phyloP scores from a whole-genome alignment of 2,329 filamentous ascomycete genomes.

The Albifimbria verrucaria region DNA sequence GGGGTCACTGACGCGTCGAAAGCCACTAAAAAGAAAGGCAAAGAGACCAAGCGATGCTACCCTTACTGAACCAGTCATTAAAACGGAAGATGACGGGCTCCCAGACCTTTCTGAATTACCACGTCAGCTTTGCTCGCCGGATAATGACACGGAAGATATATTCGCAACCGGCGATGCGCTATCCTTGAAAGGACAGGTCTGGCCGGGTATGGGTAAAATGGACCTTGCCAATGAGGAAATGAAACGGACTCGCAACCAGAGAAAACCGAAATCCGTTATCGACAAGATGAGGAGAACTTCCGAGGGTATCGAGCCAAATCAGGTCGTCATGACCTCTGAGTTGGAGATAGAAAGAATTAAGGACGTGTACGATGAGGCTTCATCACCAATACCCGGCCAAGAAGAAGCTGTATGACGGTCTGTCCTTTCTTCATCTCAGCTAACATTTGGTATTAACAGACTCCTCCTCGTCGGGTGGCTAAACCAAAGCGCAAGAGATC shows the following conservation, averaged over 20 bases:
- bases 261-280: constrained; percentile 71
- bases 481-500: constrained; percentile 28
- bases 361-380: constrained; percentile 59
- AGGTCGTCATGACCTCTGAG: constrained; percentile 59
- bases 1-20: background rate
- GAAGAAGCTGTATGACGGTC: constrained; percentile 39
- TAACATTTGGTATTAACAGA: constrained; percentile 11
- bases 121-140: constrained; percentile 19
- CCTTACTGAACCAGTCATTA: constrained; percentile 16
- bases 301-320: constrained; percentile 57
- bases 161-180: constrained; percentile 25
- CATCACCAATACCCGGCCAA: constrained; percentile 42
- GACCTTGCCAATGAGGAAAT: constrained; percentile 73
- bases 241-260: constrained; percentile 73
- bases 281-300: constrained; percentile 64
- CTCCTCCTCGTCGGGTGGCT: constrained; percentile 26
- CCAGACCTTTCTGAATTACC: constrained; percentile 24
- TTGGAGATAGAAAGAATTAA: constrained; percentile 49
- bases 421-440: background rate
- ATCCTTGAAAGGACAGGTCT: constrained; percentile 67
- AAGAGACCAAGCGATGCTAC: constrained; percentile 14
- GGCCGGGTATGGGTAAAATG: constrained; percentile 78
- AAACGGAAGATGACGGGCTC: constrained; percentile 24
- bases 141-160: constrained; percentile 27
- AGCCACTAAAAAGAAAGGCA: constrained; percentile 26